phyloP scores from a whole-genome alignment of 495 filamentous ascomycete species.

The Hyaloscypha hepaticicola region DNA sequence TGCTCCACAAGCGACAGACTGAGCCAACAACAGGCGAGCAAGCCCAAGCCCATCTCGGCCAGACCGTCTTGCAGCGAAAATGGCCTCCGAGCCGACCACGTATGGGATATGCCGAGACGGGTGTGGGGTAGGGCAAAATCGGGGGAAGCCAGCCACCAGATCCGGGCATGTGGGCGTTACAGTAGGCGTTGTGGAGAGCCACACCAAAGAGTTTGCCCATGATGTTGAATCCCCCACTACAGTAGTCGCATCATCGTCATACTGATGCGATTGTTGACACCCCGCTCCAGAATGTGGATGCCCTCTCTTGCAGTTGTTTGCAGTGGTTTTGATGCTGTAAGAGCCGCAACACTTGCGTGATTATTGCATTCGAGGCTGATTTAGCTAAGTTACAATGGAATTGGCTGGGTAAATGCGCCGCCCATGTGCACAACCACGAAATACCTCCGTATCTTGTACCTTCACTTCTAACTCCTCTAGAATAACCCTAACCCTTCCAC shows the following conservation, averaged over 20 bases:
- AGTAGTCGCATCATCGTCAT: not conserved
- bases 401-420: not conserved
- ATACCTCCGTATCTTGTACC: no score
- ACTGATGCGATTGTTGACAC: not conserved
- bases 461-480: not conserved
- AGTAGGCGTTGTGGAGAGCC: not conserved
- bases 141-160: not conserved
- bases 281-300: not conserved
- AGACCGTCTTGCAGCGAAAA: not conserved
- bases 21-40: no score
- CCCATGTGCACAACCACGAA: no score
- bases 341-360: not conserved
- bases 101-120: not conserved
- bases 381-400: no score
- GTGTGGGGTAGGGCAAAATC: slow-evolving; percentile 1
- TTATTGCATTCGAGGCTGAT: not conserved
- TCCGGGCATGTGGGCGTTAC: not conserved
- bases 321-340: not conserved
- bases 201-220: not conserved
- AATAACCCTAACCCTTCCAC: not conserved
- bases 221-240: not conserved
- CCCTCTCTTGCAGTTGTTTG: not conserved
- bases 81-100: no score
- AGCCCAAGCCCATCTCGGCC: not conserved
- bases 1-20: no score